Percentiles rank a stretch among this genome's conserved stretches.
Conservation (phyloP, 192 early-diverging fungal genomes). For the Rhizophagus prolifer region DNA sequence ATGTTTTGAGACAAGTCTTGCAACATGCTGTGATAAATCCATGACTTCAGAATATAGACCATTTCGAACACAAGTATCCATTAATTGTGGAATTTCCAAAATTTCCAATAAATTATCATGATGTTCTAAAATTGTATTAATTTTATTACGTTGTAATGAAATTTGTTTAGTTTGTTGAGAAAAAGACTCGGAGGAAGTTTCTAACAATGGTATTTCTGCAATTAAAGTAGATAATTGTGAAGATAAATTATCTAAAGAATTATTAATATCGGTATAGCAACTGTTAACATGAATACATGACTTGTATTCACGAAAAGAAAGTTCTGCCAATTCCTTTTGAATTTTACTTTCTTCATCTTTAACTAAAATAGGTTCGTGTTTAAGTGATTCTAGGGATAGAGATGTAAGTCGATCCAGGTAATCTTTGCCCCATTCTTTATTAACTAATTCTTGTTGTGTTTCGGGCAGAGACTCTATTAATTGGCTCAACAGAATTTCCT, state of each 20-base stretch:
- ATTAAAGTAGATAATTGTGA: constrained; percentile 47
- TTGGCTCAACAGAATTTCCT: constrained; percentile 29
- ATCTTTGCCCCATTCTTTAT: constrained; percentile 52
- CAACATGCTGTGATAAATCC: constrained; percentile 71
- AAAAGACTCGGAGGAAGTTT: constrained; percentile 48
- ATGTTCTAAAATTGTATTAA: constrained; percentile 51
- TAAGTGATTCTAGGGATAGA: constrained; percentile 57
- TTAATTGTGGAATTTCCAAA: constrained; percentile 75
- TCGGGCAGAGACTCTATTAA: constrained; percentile 35
- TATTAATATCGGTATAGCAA: constrained; percentile 50
- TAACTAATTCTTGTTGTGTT: constrained; percentile 38
- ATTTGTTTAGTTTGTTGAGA: constrained; percentile 36
- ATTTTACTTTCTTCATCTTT: constrained; percentile 52
- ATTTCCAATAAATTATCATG: constrained; percentile 64
- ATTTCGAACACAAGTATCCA: constrained; percentile 79
- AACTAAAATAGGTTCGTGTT: constrained; percentile 55
- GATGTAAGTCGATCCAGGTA: constrained; percentile 66
- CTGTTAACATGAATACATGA: constrained; percentile 66
- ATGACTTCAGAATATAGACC: constrained; percentile 85
- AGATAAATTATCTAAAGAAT: constrained; percentile 50
- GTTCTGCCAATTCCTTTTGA: constrained; percentile 57
- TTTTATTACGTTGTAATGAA: constrained; percentile 40
- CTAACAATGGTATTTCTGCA: constrained; percentile 48
- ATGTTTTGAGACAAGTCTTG: constrained; percentile 55
- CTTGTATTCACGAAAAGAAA: constrained; percentile 68